A percentile compares a stretch with the other conserved stretches of the same genome.
Conservation (phyloP, 305 asterid genomes). For the Euphrasia arctica region DNA sequence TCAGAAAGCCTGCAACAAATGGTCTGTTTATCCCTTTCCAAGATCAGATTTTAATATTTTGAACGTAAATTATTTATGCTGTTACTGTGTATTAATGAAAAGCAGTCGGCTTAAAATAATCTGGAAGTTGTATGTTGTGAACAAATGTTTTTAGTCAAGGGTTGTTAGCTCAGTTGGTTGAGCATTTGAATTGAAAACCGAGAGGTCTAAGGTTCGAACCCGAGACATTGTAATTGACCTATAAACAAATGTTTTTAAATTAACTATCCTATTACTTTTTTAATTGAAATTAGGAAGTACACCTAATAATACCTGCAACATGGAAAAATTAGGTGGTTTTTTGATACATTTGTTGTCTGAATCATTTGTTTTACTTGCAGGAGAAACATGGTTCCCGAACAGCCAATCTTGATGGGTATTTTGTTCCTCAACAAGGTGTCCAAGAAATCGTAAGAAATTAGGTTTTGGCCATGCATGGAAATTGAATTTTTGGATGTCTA, state of each 20-base stretch:
- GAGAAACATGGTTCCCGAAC: conserved; percentile 81
- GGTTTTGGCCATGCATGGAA: conserved; percentile 7
- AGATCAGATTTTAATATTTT: conserved; percentile 14
- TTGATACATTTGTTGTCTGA: conserved; percentile 5
- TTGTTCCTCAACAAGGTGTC: conserved; percentile 71
- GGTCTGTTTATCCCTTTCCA: conserved; percentile 44
- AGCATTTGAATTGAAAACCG: no score
- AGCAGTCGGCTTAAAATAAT: neutral
- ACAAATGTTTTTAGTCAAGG: neutral
- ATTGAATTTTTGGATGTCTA: conserved; percentile 19
- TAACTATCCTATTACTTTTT: no score
- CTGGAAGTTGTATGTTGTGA: neutral
- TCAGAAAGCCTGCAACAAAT: conserved; percentile 81
- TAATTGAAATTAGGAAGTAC: no score
- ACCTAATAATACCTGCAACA: no score
- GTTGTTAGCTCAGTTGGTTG: no score
- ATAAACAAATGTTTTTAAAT: no score
- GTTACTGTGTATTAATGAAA: neutral
- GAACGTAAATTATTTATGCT: neutral
- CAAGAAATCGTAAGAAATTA: conserved; percentile 76
- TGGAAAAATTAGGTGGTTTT: neutral
- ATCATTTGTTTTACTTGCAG: conserved; percentile 32
- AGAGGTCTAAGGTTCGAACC: no score
- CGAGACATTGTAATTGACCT: no score
- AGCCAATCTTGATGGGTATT: conserved; percentile 79